phyloP scores from a whole-genome alignment of 2,329 filamentous ascomycete genomes.

The Cladosporium austrohemisphaericum region DNA sequence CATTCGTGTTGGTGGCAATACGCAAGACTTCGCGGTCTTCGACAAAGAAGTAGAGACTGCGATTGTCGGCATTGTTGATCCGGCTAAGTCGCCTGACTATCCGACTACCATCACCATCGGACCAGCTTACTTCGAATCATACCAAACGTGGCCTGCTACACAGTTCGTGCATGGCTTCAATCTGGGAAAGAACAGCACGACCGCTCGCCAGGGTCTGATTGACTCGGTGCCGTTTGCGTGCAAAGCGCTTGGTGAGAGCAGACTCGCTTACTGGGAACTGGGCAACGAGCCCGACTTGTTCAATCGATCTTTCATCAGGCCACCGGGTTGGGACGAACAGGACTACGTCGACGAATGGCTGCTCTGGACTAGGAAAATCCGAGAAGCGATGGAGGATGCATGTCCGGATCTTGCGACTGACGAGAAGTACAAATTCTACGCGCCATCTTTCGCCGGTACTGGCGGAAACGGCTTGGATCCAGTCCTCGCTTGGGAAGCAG shows the following conservation, averaged over 20 bases:
- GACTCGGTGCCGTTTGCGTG: conserved; percentile 57
- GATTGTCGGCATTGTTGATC: conserved; percentile 52
- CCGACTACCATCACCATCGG: conserved; percentile 60
- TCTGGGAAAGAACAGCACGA: conserved; percentile 50
- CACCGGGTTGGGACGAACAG: conserved; percentile 51
- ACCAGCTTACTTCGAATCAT: conserved; percentile 61
- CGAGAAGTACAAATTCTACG: conserved; percentile 50
- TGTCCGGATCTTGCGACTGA: conserved; percentile 50
- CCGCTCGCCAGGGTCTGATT: conserved; percentile 50
- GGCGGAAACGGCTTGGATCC: conserved; percentile 49
- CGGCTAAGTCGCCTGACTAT: conserved; percentile 53
- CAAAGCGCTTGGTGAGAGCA: conserved; percentile 50
- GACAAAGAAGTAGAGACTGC: conserved; percentile 50
- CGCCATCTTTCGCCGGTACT: conserved; percentile 56
- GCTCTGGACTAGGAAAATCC: conserved; percentile 51
- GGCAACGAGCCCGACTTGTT: conserved; percentile 64
- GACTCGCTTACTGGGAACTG: conserved; percentile 57
- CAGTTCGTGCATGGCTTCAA: conserved; percentile 63
- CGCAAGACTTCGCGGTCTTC: conserved; percentile 62
- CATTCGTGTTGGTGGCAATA: conserved; percentile 64
- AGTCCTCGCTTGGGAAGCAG: conserved; percentile 50
- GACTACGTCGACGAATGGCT: conserved; percentile 58
- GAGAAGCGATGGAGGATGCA: conserved; percentile 40
- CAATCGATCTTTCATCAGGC: conserved; percentile 51
- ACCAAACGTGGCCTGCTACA: conserved; percentile 52